These are phyloP conservation scores for Carnegiea gigantea DNA, from an alignment of 179 eudicot genomes.

Conservation along the genomic window DNA sequence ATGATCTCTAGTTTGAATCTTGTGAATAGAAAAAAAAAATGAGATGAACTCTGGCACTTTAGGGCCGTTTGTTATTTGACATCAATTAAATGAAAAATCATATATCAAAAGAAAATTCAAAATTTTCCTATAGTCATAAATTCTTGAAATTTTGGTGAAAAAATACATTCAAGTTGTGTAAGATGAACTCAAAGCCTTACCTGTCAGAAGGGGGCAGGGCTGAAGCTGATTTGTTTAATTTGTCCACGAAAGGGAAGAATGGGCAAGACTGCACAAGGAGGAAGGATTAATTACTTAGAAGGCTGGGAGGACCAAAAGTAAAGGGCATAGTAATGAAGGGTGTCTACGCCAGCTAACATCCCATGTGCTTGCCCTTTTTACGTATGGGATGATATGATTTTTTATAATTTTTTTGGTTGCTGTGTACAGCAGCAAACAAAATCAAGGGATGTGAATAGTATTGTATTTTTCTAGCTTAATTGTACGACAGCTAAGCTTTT, in stretches of 20 bases:
- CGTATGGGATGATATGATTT: neutral
- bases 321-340: conserved; percentile 22
- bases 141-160: too few relatives aligned
- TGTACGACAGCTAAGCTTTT: conserved; percentile 5
- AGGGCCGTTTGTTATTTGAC: too few relatives aligned
- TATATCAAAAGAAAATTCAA: too few relatives aligned
- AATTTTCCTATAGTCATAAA: too few relatives aligned
- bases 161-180: too few relatives aligned
- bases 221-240: neutral
- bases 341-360: conserved; percentile 33
- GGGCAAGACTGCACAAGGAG: neutral
- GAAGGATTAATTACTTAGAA: conserved; percentile 23
- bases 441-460: conserved; percentile 2
- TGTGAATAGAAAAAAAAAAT: neutral
- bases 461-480: conserved; percentile 8
- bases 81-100: too few relatives aligned
- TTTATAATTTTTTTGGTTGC: conserved; percentile 27
- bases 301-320: conserved; percentile 17
- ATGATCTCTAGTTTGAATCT: neutral
- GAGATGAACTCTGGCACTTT: too few relatives aligned
- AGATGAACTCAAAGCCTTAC: neutral
- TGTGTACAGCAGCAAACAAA: conserved; percentile 17
- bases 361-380: conserved; percentile 33
- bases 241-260: neutral
- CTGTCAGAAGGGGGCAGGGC: neutral